Conservation (phyloP, 495 filamentous ascomycete species). For the Tuber indicum region DNA sequence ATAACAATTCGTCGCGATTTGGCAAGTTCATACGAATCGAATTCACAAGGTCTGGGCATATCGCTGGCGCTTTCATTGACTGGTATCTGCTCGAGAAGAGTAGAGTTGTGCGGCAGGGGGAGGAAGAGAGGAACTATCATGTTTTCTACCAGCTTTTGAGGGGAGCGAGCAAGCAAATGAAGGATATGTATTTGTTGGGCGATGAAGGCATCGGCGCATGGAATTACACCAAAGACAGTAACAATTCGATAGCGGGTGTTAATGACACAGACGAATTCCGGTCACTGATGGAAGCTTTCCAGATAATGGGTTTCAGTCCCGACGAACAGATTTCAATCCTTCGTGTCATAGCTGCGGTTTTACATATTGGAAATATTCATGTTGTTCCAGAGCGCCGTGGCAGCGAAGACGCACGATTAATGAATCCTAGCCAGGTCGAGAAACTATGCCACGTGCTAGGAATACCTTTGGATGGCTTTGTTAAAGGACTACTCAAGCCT, state of each 20-base stretch:
- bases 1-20: conserved; percentile 98
- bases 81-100: conserved; percentile 99
- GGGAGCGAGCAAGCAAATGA: conserved; percentile 67
- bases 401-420: conserved; percentile 81
- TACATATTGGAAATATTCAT: conserved; percentile 87
- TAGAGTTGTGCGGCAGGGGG: conserved; percentile 78
- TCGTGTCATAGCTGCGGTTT: conserved; percentile 78
- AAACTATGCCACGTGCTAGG: conserved; percentile 79
- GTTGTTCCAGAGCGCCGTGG: conserved; percentile 83
- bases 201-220: conserved; percentile 75
- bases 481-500: conserved; percentile 83
- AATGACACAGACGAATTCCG: conserved; percentile 91
- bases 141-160: conserved; percentile 93
- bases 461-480: conserved; percentile 73
- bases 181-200: conserved; percentile 66
- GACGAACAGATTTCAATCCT: conserved; percentile 78
- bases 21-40: conserved; percentile 99
- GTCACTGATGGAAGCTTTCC: conserved; percentile 80
- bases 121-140: conserved; percentile 91
- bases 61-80: conserved; percentile 93
- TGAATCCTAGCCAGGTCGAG: conserved; percentile 61
- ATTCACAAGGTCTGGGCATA: conserved; percentile 82
- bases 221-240: conserved; percentile 81
- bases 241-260: conserved; percentile 82
- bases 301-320: conserved; percentile 87